A percentile compares a stretch with the other conserved stretches of the same genome.
These are phyloP conservation scores for Monilinia polystroma DNA, from an alignment of 2,329 filamentous ascomycete genomes.

Conservation along the genomic window DNA sequence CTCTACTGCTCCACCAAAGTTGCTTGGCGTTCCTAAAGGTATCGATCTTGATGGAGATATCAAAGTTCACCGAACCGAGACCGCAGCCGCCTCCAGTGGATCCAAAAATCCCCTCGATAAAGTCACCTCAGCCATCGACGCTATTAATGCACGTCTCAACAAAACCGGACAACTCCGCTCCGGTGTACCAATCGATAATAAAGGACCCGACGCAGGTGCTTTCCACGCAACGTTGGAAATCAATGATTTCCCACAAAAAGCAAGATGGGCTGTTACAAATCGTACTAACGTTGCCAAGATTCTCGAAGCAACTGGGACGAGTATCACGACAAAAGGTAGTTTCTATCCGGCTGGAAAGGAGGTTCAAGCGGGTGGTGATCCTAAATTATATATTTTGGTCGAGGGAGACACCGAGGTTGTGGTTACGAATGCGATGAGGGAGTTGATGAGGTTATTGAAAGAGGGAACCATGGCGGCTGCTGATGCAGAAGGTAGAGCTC, in stretches of 20 bases:
- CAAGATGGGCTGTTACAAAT: constrained; percentile 97
- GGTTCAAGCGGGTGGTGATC: constrained; percentile 69
- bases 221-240: constrained; percentile 98
- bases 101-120: constrained; percentile 73
- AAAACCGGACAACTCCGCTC: constrained; percentile 86
- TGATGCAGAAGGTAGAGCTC: constrained; percentile 78
- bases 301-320: constrained; percentile 88
- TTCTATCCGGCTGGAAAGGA: constrained; percentile 84
- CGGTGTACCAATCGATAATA: constrained; percentile 96
- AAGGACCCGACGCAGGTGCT: constrained; percentile 92
- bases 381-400: constrained; percentile 97
- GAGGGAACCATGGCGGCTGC: constrained; percentile 89
- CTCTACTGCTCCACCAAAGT: constrained; percentile 39
- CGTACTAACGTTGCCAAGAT: constrained; percentile 98
- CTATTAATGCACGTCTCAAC: constrained; percentile 87
- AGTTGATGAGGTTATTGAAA: constrained; percentile 82
- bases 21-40: constrained; percentile 51
- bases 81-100: constrained; percentile 43
- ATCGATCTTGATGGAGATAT: constrained; percentile 67
- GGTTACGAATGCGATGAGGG: constrained; percentile 85
- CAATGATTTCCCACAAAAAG: constrained; percentile 99
- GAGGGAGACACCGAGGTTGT: constrained; percentile 95
- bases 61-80: constrained; percentile 69
- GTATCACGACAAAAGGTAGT: constrained; percentile 94
- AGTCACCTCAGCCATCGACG: constrained; percentile 84